Percentiles rank a stretch among this genome's conserved stretches.
These are phyloP conservation scores for Scopulariopsis brevicaulis DNA, from an alignment of 2,329 filamentous ascomycete species.

Conservation along the genomic window DNA sequence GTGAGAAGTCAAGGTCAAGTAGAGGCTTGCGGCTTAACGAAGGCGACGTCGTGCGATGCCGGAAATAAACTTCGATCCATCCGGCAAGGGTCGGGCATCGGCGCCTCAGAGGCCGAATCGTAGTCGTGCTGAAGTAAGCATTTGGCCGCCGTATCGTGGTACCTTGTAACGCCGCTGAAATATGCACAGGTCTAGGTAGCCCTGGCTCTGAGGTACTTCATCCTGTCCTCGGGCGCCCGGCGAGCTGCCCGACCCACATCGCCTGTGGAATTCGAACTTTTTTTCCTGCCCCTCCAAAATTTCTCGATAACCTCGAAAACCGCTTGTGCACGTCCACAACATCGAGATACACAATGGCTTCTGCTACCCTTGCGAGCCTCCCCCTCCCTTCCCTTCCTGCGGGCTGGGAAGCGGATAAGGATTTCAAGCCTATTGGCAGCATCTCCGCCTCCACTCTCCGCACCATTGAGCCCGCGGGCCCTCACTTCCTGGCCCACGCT, in stretches of 20 bases:
- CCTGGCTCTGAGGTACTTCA: background rate
- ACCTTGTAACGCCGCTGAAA: background rate
- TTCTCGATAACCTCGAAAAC: constrained; percentile 10
- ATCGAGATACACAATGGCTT: constrained; percentile 42
- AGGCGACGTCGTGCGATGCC: background rate
- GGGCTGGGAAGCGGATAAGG: constrained; percentile 79
- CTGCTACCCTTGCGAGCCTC: constrained; percentile 46
- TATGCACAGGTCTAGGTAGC: background rate
- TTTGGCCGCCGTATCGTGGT: background rate
- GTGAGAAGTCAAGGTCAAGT: background rate
- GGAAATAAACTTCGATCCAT: background rate
- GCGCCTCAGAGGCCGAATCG: background rate
- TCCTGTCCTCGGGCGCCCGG: too few relatives aligned
- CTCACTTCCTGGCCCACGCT: constrained; percentile 95
- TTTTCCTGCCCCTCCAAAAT: constrained; percentile 3
- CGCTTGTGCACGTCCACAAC: constrained; percentile 4
- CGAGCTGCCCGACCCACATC: background rate
- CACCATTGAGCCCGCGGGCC: constrained; percentile 89
- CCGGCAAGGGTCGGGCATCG: background rate
- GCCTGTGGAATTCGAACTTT: constrained; percentile 4
- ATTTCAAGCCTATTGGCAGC: constrained; percentile 75
- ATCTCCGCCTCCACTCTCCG: constrained; percentile 71
- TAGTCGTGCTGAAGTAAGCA: background rate
- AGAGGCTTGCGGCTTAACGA: background rate
- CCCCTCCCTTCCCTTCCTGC: constrained; percentile 65